Evolutionary conservation across 1,284 basidiomycete genomes (phyloP), one percentile per base, ranked within the genome.

Genomic region (Entoloma clypeatum): DNA sequence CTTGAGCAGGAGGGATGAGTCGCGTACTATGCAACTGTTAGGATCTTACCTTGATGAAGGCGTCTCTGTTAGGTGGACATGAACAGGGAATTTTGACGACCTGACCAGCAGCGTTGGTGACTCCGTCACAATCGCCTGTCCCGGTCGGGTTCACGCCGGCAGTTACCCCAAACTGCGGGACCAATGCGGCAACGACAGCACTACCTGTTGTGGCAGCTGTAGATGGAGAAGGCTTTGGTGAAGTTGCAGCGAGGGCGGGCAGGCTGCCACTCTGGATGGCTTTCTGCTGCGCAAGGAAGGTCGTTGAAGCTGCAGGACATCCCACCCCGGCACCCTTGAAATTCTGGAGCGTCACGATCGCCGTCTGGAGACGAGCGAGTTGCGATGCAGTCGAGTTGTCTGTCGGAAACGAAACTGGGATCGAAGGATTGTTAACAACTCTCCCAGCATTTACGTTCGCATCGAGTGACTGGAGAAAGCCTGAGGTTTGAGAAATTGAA

Each of bases 361-460:
- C 54, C n/a, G 74, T 71, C 32, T 70, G 62, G 44, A 83, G 63
- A 23, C 81, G 77, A 1, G 73, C 67, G 32, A 68, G 54, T 52
- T 75, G 64, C 17, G 76, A 76, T 13, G 61, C 64, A 26, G 67
- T 69, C 16, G 75, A 79, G 52, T 68, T 60, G 55, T 78, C 80
- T 1, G 66, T 69, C 9, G 81, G 80, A 71, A 82, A 84, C 4
- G 72, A 67, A 11, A 83, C 52, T 24, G 54, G 43, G 23, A 83
- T 68, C 14, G 57, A 51, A 4, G 80, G 74, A 56, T 84, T 84
- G 58, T 79, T 78, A 37, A 77, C 62, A 4, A 70, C 78, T 45
- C 67, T 62, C 19, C 81, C 79, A 6, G 74, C 79, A 14, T 67
- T 73, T 25, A 82, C 73, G 54, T 83, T 81, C 37, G 65, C 63